Conservation (phyloP, 2,329 filamentous ascomycete genomes). For the Fusarium praegraminearum region DNA sequence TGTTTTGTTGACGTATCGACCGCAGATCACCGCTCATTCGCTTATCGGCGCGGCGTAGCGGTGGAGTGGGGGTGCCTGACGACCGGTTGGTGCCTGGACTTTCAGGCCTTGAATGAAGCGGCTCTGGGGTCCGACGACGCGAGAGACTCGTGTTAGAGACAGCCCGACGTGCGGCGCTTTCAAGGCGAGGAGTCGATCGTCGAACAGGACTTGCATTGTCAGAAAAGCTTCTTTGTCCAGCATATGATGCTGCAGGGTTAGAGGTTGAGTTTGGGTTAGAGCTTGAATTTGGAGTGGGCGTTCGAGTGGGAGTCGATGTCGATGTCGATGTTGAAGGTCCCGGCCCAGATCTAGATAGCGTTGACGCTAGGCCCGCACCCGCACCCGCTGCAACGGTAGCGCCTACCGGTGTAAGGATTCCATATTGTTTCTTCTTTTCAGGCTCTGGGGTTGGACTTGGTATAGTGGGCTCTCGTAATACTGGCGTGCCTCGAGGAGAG, state of each 20-base stretch:
- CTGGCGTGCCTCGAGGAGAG: constrained; percentile 55
- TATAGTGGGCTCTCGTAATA: constrained; percentile 55
- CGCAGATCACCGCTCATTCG: constrained; percentile 80
- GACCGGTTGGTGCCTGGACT: constrained; percentile 65
- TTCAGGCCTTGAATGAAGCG: constrained; percentile 69
- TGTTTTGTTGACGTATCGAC: constrained; percentile 55
- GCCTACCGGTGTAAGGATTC: constrained; percentile 41
- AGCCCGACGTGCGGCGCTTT: constrained; percentile 54
- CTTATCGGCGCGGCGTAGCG: constrained; percentile 76
- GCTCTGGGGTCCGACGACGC: constrained; percentile 65
- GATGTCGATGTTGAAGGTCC: constrained; percentile 31
- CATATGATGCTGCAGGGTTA: constrained; percentile 13
- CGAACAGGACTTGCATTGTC: constrained; percentile 48
- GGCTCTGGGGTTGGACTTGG: constrained; percentile 58
- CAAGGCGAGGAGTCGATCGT: constrained; percentile 42
- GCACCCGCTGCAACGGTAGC: constrained; percentile 29
- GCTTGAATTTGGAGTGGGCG: constrained; percentile 27
- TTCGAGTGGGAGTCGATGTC: constrained; percentile 25
- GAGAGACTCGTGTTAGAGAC: constrained; percentile 67
- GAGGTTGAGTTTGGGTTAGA: constrained; percentile 29
- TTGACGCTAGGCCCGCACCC: constrained; percentile 34
- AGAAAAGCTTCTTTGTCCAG: constrained; percentile 53
- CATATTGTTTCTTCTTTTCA: constrained; percentile 56
- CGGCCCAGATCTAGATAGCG: constrained; percentile 24
- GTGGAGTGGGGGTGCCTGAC: constrained; percentile 68